Base-by-base conservation (phyloP, 2,329 filamentous ascomycete genomes). In the Penicillium decumbens region DNA sequence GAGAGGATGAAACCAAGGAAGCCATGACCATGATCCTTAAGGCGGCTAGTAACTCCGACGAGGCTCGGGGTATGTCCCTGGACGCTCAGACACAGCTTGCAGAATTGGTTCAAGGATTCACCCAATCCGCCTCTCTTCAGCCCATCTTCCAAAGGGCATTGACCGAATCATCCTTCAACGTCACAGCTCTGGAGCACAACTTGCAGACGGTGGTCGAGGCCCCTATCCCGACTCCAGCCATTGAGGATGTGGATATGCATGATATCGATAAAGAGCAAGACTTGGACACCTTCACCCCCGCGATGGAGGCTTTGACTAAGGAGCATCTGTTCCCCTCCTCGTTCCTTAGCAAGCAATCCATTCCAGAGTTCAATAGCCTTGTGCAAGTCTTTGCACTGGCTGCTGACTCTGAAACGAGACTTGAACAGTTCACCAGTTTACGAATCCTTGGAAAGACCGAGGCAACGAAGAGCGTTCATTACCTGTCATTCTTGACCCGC, bases 111-210 rank as follows among this genome's bases (percentile, higher is more conserved):
- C 83, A 88, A 43, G 73, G 75, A 4, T 76, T 91, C 45, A 84
- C 81, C 4, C 82, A 84, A 33, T 75, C 78, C 7, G 80, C 79
- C 27, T 76, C 77, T 33, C 73, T 81, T 20, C 83, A 83, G 10
- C 76, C 80, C 24, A 75, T 84, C n/a, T 81, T 93, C 49, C 78
- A 83, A 53, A 77, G 77, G n/a, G 80, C 84, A 3, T 79, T 92
- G 32, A 75, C 82, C 30, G 80, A 85, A 35, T 79, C 82, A 6
- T 80, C 84, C 10, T 78, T 89, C 51, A 85, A 93, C 61, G 80
- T 93, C 39, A 82, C 89, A 52, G 80, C 83, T 41, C 72, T 93
- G 15, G 88, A 93, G 70, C 79, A 88, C 71, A 85, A 82, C 58
- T 76, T 95, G 18, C 84, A 88, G 47, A 81, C 85, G 7, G 80